Evolutionary conservation across 78 protist species (phyloP), one percentile per base, ranked within the genome.

Genomic region (Chrysochromulina tobinii): DNA sequence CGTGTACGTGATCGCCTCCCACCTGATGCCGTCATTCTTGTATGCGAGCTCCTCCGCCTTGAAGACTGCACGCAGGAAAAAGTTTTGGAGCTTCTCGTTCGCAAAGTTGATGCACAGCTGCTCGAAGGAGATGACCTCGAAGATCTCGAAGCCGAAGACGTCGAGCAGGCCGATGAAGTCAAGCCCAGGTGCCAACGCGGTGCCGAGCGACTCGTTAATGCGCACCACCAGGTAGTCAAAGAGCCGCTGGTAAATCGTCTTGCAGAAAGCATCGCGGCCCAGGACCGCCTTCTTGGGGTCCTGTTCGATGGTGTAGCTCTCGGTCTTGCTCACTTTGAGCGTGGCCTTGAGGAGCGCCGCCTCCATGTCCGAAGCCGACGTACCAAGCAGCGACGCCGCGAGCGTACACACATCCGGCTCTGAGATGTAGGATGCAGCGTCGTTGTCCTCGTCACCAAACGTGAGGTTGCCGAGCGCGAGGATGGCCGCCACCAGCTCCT

Each of bases 71-170:
- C 50, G 57, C 61, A 38, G 69, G 92, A 91, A 91, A 21, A 53
- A 25, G 83, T 72, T 90, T 87, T 93, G 94, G 27, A 93, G 92
- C 88, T 89, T 91, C 89, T 93, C 95, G 93, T 97, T 97, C 91
- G 95, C 97, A 89, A 92, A 96, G 88, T 97, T 96, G 92, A 97
- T 97, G 94, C 97, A 96, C 79, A 97, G 93, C 93, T 97, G 97
- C 92, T 97, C 98, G 81, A 96, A 97, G 50, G 97, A 94, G 90
- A 97, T 98, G 61, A 75, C 25, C 91, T 95, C 94, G 91, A 98
- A 97, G 73, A 96, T 92, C 92, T 98, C 99, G 90, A 98, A 98
- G 55, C 99, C 99, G 87, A 96, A 97, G 86, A 98, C 96, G 91
- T 98, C 99, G 21, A 98, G 93, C n/a, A 98, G 83, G 69, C 98